These are phyloP conservation scores for Pleurotus sapidus DNA, from an alignment of 768 basidiomycete genomes.

Conservation along the genomic window DNA sequence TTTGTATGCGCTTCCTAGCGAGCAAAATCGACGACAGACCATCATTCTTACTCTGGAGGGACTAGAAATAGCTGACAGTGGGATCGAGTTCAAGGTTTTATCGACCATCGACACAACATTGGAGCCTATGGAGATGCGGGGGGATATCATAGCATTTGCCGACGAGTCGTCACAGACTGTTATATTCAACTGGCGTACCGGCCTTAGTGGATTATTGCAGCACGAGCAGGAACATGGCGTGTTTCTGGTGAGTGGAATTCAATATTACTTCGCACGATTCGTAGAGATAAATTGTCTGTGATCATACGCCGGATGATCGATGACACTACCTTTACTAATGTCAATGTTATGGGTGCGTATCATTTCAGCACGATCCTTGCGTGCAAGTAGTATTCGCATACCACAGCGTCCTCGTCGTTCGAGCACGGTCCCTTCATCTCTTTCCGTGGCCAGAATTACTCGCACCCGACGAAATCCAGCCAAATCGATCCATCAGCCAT, in stretches of 20 bases:
- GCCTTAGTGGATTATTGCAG: slow-evolving; percentile 43
- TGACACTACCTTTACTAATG: background rate
- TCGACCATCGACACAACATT: slow-evolving; percentile 35
- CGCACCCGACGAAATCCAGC: slow-evolving; percentile 7
- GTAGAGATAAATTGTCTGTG: too few relatives aligned
- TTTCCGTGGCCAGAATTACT: slow-evolving; percentile 46
- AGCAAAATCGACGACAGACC: slow-evolving; percentile 18
- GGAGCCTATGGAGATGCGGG: slow-evolving; percentile 46
- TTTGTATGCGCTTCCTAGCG: slow-evolving; percentile 3
- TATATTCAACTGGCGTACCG: slow-evolving; percentile 54
- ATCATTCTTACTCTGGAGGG: slow-evolving; percentile 27
- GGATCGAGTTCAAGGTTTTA: slow-evolving; percentile 25
- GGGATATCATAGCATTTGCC: slow-evolving; percentile 51
- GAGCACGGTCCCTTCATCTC: slow-evolving; percentile 55
- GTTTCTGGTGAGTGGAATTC: slow-evolving; percentile 25
- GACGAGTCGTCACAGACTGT: slow-evolving; percentile 49
- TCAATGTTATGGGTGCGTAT: background rate
- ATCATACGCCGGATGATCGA: too few relatives aligned
- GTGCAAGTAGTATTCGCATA: slow-evolving; percentile 49
- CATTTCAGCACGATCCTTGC: slow-evolving; percentile 43
- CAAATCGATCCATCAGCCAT: slow-evolving; percentile 28
- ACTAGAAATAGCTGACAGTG: background rate
- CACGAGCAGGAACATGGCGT: slow-evolving; percentile 27
- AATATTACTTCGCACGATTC: too few relatives aligned
- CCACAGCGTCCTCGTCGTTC: slow-evolving; percentile 50